Evolutionary conservation across 2,329 filamentous ascomycete species (phyloP).

Genomic region (Diaporthe citri): DNA sequence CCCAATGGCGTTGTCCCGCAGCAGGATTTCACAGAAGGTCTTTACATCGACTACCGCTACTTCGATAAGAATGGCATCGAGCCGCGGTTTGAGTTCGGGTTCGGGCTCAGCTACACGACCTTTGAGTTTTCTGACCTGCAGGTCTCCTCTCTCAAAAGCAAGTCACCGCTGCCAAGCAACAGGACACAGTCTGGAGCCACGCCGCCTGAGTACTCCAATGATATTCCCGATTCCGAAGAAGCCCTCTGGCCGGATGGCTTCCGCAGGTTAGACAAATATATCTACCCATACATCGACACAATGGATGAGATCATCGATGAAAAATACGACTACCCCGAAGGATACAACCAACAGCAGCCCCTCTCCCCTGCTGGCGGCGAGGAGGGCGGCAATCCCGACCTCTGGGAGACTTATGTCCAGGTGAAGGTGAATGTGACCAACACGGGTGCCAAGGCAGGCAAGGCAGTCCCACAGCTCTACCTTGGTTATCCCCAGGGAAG

Average conservation of each 20-base stretch:
- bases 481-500: conserved; percentile 54
- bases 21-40: conserved; percentile 83
- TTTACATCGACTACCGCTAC: conserved; percentile 91
- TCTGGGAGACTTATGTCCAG: conserved; percentile 68
- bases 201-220: conserved; percentile 68
- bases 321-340: conserved; percentile 65
- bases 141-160: conserved; percentile 60
- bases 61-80: conserved; percentile 82
- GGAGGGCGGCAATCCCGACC: conserved; percentile 75
- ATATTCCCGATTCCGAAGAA: conserved; percentile 66
- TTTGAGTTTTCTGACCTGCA: conserved; percentile 72
- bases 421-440: conserved; percentile 68
- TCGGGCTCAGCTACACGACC: conserved; percentile 83
- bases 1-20: conserved; percentile 78
- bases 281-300: conserved; percentile 77
- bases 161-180: conserved; percentile 55
- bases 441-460: conserved; percentile 57
- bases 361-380: conserved; percentile 77
- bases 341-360: conserved; percentile 62
- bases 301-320: conserved; percentile 57
- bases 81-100: conserved; percentile 89
- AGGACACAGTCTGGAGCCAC: conserved; percentile 56
- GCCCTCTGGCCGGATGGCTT: conserved; percentile 73
- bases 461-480: conserved; percentile 63
- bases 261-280: conserved; percentile 74